Base-by-base conservation (phyloP, 805 yeast genomes). In the Hanseniaspora mollemarum region DNA sequence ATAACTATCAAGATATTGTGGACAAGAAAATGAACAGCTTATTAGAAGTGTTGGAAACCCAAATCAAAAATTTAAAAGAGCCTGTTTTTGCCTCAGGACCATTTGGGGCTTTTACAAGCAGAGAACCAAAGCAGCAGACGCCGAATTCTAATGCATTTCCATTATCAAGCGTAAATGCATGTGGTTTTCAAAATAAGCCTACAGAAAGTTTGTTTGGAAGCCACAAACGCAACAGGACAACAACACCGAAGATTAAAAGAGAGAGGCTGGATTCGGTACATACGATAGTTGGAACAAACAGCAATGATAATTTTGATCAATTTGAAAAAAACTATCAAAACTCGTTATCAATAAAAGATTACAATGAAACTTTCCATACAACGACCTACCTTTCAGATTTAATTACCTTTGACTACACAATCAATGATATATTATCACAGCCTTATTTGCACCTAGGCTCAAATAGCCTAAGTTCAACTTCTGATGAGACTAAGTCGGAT, bases 1-100 rank as follows among this genome's bases (percentile, higher is more conserved):
- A 54, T 15, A 60, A 55, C 44, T 58, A 53, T 15, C 62, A 58
- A 43, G 56, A 54, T 22, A 43, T 33, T 16, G 62, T 64, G 16
- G 60, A 64, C 45, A 32, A 49, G 21, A 57, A 48, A 24, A 49
- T 62, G 46, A 52, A 54, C 24, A 31, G 25, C 2, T 44, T 61
- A 16, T 51, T 62, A 29, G 29, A 42, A 6, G 32, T 39, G 15
- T 36, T 59, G 41, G 56, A 57, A 26, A 36, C n/a, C 4, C 16
- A 18, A 16, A 9, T 18, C 12, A 6, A 32, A 10, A 32, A 15
- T 13, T 10, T 15, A 13, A 32, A 9, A 32, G 6, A 6, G 4
- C n/a, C 35, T 15, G 4, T 12, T 32, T 32, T 5, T 32, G 4
- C 12, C 15, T 15, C n/a, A 13, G 43, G 43, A 5, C 43, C 43